Conservation (phyloP, 140 eudicot species). For the Eryngium alpinum region DNA sequence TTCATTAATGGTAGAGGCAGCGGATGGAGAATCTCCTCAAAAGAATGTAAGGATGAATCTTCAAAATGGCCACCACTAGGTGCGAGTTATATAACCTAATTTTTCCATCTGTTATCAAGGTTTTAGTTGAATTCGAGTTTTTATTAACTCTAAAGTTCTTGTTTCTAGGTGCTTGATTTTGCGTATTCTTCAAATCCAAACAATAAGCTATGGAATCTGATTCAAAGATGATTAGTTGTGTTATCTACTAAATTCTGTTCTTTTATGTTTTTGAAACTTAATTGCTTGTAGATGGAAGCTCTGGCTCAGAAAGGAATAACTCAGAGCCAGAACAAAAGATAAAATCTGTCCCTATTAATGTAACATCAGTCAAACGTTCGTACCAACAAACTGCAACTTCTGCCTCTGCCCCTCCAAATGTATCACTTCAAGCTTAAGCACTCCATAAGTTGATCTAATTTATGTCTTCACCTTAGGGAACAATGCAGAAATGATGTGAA, state of each 20-base stretch:
- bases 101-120: constrained; percentile 3
- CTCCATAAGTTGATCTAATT: neutral
- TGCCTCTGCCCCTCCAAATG: constrained; percentile 58
- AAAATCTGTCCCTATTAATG: constrained; percentile 42
- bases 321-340: constrained; percentile 55
- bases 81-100: constrained; percentile 11
- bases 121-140: constrained; percentile 2
- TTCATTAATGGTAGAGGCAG: constrained; percentile 38
- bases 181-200: constrained; percentile 76
- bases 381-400: constrained; percentile 38
- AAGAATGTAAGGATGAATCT: constrained; percentile 40
- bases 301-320: constrained; percentile 52
- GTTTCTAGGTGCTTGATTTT: constrained; percentile 75
- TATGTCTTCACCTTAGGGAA: neutral
- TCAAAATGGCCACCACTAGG: constrained; percentile 62
- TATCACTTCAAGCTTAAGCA: constrained; percentile 18
- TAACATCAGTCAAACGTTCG: constrained; percentile 36
- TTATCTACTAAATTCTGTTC: constrained; percentile 1
- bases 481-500: too few species aligned
- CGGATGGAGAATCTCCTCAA: constrained; percentile 78
- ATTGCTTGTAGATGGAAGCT: constrained; percentile 49
- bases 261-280: neutral
- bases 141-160: constrained; percentile 13
- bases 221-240: constrained; percentile 13
- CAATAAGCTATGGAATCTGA: constrained; percentile 39